Base-by-base conservation (phyloP, 495 filamentous ascomycete species). In the Tuber umbilicatum region DNA sequence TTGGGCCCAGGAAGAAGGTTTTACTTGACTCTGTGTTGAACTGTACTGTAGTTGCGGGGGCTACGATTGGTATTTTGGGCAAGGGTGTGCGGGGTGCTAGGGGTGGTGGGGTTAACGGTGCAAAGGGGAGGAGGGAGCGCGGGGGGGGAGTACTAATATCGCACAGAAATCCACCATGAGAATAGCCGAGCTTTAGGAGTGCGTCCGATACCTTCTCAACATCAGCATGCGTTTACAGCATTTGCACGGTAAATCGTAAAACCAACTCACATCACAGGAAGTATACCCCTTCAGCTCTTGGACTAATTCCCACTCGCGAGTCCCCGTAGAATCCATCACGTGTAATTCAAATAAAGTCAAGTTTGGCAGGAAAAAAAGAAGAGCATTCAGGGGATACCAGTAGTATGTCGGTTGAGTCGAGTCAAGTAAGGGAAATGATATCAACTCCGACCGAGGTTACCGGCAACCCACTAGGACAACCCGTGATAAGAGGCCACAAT, bases 131-230 rank as follows among this genome's bases (percentile, higher is more conserved):
- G 68, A 2, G 23, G 2, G 27, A 21, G 47, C 23, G 70, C 17
- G n/a, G 2, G 14, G 4, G 27, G 10, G 37, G n/a, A 38, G 75
- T 82, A 89, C 89, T 76, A 45, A 92, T 84, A 80, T 91, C 90
- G 41, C 86, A 83, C n/a, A 92, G 84, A 77, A 87, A 87, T 37
- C 90, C 89, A 5, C 88, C 89, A 77, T 87, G 84, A 1, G 85
- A 83, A 37, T 87, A 86, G 70, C 89, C 86, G 38, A 91, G 83
- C 75, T 88, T 89, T 42, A 90, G 83, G 0, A 91, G 85, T 2
- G 88, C 89, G 79, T 91, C 89, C 64, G 89, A 90, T 73, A 91
- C 85, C 85, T 90, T 69, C 5, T 38, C 19, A 21, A 21, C 37
- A 2, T 67, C 40, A 69, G 64, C 45, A 42, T 50, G 9, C 27